Evolutionary conservation across 257 asterid species (phyloP).

Genomic region (Avicennia marina): DNA sequence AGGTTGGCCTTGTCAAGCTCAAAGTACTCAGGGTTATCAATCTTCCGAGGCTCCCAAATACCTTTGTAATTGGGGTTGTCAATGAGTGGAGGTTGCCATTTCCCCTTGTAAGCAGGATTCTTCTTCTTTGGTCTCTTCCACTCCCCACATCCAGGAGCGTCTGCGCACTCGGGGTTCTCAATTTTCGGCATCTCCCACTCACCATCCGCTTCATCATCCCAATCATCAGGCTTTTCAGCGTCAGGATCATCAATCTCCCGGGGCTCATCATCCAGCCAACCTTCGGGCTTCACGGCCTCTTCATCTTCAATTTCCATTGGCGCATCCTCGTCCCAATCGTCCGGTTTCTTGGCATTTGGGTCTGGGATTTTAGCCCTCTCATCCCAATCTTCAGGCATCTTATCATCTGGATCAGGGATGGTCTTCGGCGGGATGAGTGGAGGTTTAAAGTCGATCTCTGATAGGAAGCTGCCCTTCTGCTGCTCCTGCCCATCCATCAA

Average conservation of each 20-base stretch:
- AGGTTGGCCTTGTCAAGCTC: slow-evolving; percentile 78
- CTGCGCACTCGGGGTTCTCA: slow-evolving; percentile 76
- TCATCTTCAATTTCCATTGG: slow-evolving; percentile 85
- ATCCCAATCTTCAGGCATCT: slow-evolving; percentile 95
- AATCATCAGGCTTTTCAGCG: slow-evolving; percentile 82
- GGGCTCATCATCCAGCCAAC: slow-evolving; percentile 98
- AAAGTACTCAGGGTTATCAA: slow-evolving; percentile 76
- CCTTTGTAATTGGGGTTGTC: slow-evolving; percentile 95
- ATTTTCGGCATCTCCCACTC: slow-evolving; percentile 93
- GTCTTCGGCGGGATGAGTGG: slow-evolving; percentile 77
- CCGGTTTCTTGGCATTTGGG: slow-evolving; percentile 82
- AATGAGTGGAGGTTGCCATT: slow-evolving; percentile 80
- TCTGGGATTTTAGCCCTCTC: slow-evolving; percentile 91
- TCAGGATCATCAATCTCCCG: slow-evolving; percentile 91
- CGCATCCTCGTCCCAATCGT: slow-evolving; percentile 95
- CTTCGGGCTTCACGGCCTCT: slow-evolving; percentile 87
- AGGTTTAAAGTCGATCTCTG: slow-evolving; percentile 80
- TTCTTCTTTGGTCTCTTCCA: slow-evolving; percentile 88
- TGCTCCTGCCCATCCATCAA: slow-evolving; percentile 93
- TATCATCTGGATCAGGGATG: slow-evolving; percentile 92
- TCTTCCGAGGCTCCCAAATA: slow-evolving; percentile 82
- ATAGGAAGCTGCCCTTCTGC: slow-evolving; percentile 79
- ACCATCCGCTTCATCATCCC: slow-evolving; percentile 99
- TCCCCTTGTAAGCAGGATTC: slow-evolving; percentile 91
- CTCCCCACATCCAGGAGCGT: slow-evolving; percentile 95